These are phyloP conservation scores for Serendipita vermifera DNA, from an alignment of 768 basidiomycete species.

Conservation along the genomic window DNA sequence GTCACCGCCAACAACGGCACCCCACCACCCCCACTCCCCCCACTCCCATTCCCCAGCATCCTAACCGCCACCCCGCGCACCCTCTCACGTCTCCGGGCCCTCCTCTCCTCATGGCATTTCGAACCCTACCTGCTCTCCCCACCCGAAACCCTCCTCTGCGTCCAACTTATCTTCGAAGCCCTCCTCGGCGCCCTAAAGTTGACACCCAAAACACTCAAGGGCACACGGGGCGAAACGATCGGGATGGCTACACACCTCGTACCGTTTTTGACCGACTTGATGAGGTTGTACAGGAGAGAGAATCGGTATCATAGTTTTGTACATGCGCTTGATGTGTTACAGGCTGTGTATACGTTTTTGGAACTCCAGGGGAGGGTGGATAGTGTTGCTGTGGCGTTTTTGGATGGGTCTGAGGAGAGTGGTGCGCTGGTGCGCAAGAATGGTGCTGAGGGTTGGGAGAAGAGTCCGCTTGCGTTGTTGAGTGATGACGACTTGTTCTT, in stretches of 20 bases:
- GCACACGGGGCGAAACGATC: slow-evolving; percentile 14
- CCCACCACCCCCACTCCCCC: neutral
- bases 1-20: neutral
- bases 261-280: slow-evolving; percentile 72
- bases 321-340: slow-evolving; percentile 92
- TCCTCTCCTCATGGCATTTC: slow-evolving; percentile 76
- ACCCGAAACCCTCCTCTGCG: slow-evolving; percentile 70
- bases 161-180: slow-evolving; percentile 76
- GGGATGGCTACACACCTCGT: slow-evolving; percentile 51
- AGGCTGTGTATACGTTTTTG: slow-evolving; percentile 81
- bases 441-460: neutral
- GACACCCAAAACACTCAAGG: neutral
- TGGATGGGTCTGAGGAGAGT: slow-evolving; percentile 25
- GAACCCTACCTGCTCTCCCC: slow-evolving; percentile 75
- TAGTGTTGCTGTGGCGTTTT: slow-evolving; percentile 18
- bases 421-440: slow-evolving; percentile 17
- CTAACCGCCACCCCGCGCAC: neutral
- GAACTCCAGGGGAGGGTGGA: slow-evolving; percentile 55
- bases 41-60: neutral
- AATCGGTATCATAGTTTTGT: slow-evolving; percentile 98
- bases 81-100: slow-evolving; percentile 41
- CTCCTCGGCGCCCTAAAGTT: slow-evolving; percentile 37
- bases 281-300: slow-evolving; percentile 75
- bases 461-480: slow-evolving; percentile 21
- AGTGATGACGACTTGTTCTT: slow-evolving; percentile 65